phyloP scores from a whole-genome alignment of 257 asterid genomes.

The Anisodus tanguticus region DNA sequence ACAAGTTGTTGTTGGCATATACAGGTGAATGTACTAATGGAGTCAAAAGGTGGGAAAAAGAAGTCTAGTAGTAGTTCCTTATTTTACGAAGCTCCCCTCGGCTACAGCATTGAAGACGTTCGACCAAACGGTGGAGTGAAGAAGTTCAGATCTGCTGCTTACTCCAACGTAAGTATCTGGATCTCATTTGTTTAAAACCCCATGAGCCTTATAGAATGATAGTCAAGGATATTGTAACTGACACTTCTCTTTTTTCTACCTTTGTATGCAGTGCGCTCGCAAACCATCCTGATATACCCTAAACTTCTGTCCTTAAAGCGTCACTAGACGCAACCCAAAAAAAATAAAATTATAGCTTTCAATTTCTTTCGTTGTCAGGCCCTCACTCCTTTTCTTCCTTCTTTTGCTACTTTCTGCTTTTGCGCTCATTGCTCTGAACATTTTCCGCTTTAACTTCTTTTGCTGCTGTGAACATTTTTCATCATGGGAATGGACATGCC shows the following conservation, averaged over 20 bases:
- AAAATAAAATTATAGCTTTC: slow-evolving; percentile 32
- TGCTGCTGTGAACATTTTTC: slow-evolving; percentile 4
- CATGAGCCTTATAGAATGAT: not conserved
- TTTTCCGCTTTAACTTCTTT: slow-evolving; percentile 13
- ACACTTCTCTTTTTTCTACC: slow-evolving; percentile 5
- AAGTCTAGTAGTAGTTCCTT: slow-evolving; percentile 79
- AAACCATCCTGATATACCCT: slow-evolving; percentile 83
- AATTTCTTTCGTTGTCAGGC: not conserved
- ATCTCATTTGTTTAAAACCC: not conserved
- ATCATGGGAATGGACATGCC: slow-evolving; percentile 57
- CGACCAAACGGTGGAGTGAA: slow-evolving; percentile 96
- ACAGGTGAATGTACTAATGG: slow-evolving; percentile 83
- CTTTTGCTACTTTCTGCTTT: slow-evolving; percentile 44
- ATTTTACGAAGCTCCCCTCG: slow-evolving; percentile 91
- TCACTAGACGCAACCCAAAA: slow-evolving; percentile 53
- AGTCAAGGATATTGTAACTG: slow-evolving; percentile 10
- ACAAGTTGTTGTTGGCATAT: slow-evolving; percentile 3
- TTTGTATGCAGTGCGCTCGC: slow-evolving; percentile 86
- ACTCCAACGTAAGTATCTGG: slow-evolving; percentile 76
- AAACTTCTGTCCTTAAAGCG: slow-evolving; percentile 40
- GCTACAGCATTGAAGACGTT: slow-evolving; percentile 87
- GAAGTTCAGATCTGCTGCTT: slow-evolving; percentile 97
- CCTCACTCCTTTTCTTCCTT: slow-evolving; percentile 71
- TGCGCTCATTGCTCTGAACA: slow-evolving; percentile 29
- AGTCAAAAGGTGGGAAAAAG: slow-evolving; percentile 90